phyloP scores from a whole-genome alignment of 2,329 filamentous ascomycete species.

The Diaporthe sp. region DNA sequence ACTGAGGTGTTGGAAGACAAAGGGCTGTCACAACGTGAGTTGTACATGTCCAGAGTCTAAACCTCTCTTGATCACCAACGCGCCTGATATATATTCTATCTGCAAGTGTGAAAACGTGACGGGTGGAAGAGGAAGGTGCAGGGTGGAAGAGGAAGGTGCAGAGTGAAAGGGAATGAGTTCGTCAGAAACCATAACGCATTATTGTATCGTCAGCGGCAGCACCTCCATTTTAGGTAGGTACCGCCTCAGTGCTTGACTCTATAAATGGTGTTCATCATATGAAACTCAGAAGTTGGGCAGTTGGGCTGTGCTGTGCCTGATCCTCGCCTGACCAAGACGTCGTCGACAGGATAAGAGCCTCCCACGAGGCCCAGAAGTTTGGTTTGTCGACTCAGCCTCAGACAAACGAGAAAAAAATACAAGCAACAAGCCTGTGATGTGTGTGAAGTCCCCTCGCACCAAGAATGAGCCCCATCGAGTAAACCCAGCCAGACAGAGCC shows the following conservation, averaged over 20 bases:
- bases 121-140: not conserved
- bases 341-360: constrained; percentile 48
- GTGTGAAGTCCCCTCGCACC: constrained; percentile 84
- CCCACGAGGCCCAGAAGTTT: constrained; percentile 54
- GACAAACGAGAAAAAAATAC: constrained; percentile 67
- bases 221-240: constrained; percentile 54
- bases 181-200: constrained; percentile 58
- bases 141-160: not conserved
- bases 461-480: constrained; percentile 99
- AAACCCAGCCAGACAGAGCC: constrained; percentile 68
- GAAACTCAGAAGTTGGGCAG: constrained; percentile 60
- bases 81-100: not conserved
- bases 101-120: not conserved
- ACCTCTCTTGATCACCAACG: not conserved
- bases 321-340: constrained; percentile 45
- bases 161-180: constrained; percentile 43
- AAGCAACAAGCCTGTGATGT: constrained; percentile 49
- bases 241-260: constrained; percentile 98
- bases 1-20: not conserved
- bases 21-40: not conserved
- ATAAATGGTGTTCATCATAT: constrained; percentile 94
- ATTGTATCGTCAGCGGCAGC: constrained; percentile 60
- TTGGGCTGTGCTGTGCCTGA: constrained; percentile 39
- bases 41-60: too few species aligned
- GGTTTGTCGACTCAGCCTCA: constrained; percentile 60